Evolutionary conservation across 441 rosid genomes (phyloP).

Genomic region (Erodium trifolium): DNA sequence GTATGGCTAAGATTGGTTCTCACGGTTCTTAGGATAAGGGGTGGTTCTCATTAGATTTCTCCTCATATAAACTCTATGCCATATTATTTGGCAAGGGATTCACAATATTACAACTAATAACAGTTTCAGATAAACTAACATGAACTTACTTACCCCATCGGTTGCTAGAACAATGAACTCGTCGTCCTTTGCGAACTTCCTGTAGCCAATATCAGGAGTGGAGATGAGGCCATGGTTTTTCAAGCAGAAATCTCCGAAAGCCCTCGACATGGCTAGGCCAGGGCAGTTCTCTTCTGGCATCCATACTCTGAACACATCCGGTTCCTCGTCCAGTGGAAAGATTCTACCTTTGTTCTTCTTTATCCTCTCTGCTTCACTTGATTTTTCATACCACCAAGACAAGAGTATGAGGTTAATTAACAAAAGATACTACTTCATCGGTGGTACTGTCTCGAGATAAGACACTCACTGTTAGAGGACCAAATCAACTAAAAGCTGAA

Average conservation of each 20-base stretch:
- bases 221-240: constrained; percentile 79
- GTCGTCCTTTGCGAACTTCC: constrained; percentile 53
- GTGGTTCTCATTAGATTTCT: too few species aligned
- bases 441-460: not conserved
- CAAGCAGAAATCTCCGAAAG: constrained; percentile 94
- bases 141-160: constrained; percentile 59
- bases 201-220: constrained; percentile 55
- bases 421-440: not conserved
- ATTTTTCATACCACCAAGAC: not conserved
- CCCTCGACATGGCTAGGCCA: constrained; percentile 93
- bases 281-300: constrained; percentile 92
- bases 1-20: too few species aligned
- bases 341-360: constrained; percentile 57
- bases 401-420: not conserved
- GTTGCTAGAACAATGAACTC: constrained; percentile 87
- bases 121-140: too few species aligned
- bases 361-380: constrained; percentile 85
- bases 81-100: too few species aligned
- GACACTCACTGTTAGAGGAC: too few species aligned
- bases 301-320: constrained; percentile 76
- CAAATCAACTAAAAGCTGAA: too few species aligned
- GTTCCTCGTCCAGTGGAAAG: constrained; percentile 74
- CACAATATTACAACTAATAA: too few species aligned
- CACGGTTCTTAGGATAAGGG: too few species aligned
- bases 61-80: too few species aligned